Conservation (phyloP, 495 filamentous ascomycete species). For the Friedmanniomyces simplex region DNA sequence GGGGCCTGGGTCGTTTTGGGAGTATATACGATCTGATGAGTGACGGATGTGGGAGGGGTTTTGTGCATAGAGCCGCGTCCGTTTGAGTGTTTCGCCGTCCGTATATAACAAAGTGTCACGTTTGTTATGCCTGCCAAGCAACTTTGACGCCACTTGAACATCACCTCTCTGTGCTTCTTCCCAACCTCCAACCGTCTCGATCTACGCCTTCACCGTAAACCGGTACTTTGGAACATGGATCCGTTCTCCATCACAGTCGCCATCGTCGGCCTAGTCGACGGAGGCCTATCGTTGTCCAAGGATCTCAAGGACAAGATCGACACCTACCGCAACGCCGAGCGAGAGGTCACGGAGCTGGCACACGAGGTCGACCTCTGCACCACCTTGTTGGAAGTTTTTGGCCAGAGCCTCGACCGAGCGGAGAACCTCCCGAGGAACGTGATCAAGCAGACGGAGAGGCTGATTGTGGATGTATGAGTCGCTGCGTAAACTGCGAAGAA, state of each 20-base stretch:
- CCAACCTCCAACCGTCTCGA: too few species aligned
- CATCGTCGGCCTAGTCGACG: conserved; percentile 1
- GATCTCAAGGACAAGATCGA: not conserved
- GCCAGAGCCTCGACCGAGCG: not conserved
- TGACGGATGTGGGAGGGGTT: too few species aligned
- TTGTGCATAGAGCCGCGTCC: too few species aligned
- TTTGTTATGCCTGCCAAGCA: not conserved
- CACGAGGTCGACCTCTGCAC: conserved; percentile 7
- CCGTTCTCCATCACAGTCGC: conserved; percentile 2
- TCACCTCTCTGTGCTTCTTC: too few species aligned
- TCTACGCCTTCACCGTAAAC: too few species aligned
- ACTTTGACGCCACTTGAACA: too few species aligned
- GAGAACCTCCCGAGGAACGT: not conserved
- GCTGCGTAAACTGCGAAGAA: not conserved
- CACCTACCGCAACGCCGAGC: not conserved
- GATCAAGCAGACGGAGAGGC: not conserved
- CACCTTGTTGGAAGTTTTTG: not conserved
- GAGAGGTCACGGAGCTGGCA: conserved; percentile 1
- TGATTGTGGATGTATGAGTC: not conserved
- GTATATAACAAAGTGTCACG: too few species aligned
- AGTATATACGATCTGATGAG: too few species aligned
- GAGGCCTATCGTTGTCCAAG: not conserved
- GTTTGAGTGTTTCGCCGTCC: too few species aligned
- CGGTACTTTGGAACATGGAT: conserved; percentile 5
- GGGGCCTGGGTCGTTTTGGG: too few species aligned